Base-by-base conservation (phyloP, 306 rosid genomes). In the Senna tora region DNA sequence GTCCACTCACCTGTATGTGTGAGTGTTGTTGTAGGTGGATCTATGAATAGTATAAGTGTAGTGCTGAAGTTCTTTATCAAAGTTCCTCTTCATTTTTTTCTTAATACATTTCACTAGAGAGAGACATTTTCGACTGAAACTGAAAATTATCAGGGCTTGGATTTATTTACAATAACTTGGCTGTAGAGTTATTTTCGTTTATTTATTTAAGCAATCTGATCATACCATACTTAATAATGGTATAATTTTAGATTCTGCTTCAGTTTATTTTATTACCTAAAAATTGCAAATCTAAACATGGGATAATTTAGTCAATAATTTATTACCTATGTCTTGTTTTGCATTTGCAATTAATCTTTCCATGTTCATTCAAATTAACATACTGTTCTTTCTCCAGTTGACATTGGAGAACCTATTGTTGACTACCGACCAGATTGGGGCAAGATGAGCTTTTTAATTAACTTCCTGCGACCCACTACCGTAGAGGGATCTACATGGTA, bases 341-440 rank as follows among this genome's bases (percentile, higher is more conserved):
- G 12, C 16, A 54, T 77, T 36, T 60, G 11, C 80, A 54, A 25
- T 49, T 60, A 59, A 60, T 60, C 19, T 68, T 34, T 61, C 47
- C 59, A 16, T 21, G 45, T 45, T 63, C 63, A 46, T 73, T 52
- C 53, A 33, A 72, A 70, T 80, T 69, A 86, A 80, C 80, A 28
- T 64, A 43, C 50, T 74, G 58, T 74, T 64, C 46, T 75, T 65
- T 81, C 21, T n/a, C 36, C 89, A 93, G 98, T 84, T 78, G 85
- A 87, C 78, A 83, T 84, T 66, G 93, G 87, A 77, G 57, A 58
- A 53, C 68, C 86, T 53, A 17, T 76, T 39, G 69, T 69, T 5
- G 98, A 87, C 59, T 80, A 72, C 73, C 81, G 30, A 51, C 96
- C 97, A 22, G 78, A 91, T 50, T 94, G 98, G 97, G 97, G 97